Base-by-base conservation (phyloP, 2,329 filamentous ascomycete genomes). In the Colletotrichum sp. region DNA sequence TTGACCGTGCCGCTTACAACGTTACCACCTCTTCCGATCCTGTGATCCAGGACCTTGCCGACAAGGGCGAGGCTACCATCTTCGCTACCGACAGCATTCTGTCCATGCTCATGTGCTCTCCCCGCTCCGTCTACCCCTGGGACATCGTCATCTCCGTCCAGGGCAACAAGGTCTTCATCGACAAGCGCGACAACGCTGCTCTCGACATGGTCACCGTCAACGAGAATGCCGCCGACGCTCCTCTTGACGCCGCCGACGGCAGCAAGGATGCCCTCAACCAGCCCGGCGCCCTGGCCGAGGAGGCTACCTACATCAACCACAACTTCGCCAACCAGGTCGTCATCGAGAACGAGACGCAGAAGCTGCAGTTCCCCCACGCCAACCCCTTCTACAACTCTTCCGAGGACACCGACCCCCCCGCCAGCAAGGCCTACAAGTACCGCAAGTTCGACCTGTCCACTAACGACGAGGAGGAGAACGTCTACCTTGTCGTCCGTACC, bases 241-340 rank as follows among this genome's bases (percentile, higher is more conserved):
- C 97, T 48, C 91, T 98, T 69, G 97, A 99, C 85, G 92, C 94
- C 32, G 93, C 95, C 73, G 96, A 98, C 82, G 95, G 95, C 81
- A 96, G 95, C 89, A 97, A 98, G 88, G 97, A 99, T 84, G 89
- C 91, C 79, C 94, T 99, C 87, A 99, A 99, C 91, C 96, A 96
- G 83, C 97, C 97, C n/a, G 88, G 89, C 71, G 95, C 96, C 70
- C 93, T 99, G 74, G 96, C 97, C 82, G 94, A 98, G 86, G 97
- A 99, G 88, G 97, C 97, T 71, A 99, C 97, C 68, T 97, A 98
- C 89, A 99, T 99, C 91, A 99, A 99, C 92, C 97, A 98, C 91
- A 98, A 98, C 90, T 99, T 99, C 86, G 94, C 95, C 80, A 95
- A 98, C 86, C 97, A 99, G 89, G 95, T 97, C 67, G 96, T 99